Evolutionary conservation across 2,329 filamentous ascomycete species (phyloP).

Genomic region (Basipetospora chlamydospora): DNA sequence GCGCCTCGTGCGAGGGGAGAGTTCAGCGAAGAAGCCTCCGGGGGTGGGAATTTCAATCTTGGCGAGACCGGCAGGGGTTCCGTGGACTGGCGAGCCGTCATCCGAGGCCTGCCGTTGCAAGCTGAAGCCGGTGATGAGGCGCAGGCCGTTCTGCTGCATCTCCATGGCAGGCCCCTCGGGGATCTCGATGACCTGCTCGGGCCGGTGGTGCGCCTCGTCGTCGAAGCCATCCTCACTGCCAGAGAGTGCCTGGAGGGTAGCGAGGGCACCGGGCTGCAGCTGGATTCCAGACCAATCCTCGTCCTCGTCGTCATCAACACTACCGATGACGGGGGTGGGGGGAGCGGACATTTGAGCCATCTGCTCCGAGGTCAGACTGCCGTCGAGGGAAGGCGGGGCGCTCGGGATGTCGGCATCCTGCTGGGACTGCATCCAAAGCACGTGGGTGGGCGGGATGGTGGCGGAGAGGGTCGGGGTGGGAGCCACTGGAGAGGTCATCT

Average conservation of each 20-base stretch:
- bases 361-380: conserved; percentile 78
- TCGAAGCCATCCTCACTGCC: conserved; percentile 32
- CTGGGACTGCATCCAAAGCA: conserved; percentile 54
- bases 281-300: conserved; percentile 58
- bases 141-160: conserved; percentile 34
- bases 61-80: conserved; percentile 58
- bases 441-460: conserved; percentile 59
- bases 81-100: conserved; percentile 21
- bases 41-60: conserved; percentile 82
- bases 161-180: conserved; percentile 24
- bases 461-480: conserved; percentile 53
- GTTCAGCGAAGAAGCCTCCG: conserved; percentile 77
- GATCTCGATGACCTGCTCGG: conserved; percentile 33
- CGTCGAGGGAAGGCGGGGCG: conserved; percentile 77
- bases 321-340: conserved; percentile 60
- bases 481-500: conserved; percentile 41
- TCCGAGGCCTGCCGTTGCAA: conserved; percentile 11
- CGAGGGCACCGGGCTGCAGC: conserved; percentile 67
- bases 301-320: conserved; percentile 36
- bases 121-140: conserved; percentile 28
- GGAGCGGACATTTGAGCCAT: conserved; percentile 72
- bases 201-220: conserved; percentile 48
- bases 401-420: conserved; percentile 54
- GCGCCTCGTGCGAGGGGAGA: conserved; percentile 59
- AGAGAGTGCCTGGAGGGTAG: conserved; percentile 63